Conservation (phyloP, 225 moss, liverwort and hornwort species). For the Ulota crispa region DNA sequence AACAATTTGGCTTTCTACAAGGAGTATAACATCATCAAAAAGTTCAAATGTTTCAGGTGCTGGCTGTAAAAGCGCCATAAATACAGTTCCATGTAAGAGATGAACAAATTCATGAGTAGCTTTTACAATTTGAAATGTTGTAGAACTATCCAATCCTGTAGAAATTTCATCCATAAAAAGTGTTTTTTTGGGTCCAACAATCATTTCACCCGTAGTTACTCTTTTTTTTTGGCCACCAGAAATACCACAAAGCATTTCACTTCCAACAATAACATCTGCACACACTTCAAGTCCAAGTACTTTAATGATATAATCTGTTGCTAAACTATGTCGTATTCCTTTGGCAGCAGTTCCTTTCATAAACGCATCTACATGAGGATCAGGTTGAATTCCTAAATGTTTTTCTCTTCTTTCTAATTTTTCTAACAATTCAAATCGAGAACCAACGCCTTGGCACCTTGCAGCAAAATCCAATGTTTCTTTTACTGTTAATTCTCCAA, state of each 20-base stretch:
- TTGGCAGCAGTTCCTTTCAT: conserved; percentile 44
- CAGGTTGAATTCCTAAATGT: conserved; percentile 37
- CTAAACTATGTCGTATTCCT: conserved; percentile 36
- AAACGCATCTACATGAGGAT: conserved; percentile 48
- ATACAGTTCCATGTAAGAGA: conserved; percentile 28
- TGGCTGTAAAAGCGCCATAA: conserved; percentile 57
- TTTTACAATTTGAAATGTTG: conserved; percentile 51
- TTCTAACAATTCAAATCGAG: conserved; percentile 35
- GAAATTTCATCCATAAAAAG: conserved; percentile 63
- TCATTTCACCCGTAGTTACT: conserved; percentile 47
- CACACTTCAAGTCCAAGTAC: conserved; percentile 51
- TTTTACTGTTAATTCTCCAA: conserved; percentile 44
- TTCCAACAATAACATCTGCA: conserved; percentile 47
- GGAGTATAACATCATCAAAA: conserved; percentile 51
- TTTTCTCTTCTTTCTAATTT: conserved; percentile 49
- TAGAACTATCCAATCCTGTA: conserved; percentile 46
- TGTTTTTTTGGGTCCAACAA: conserved; percentile 49
- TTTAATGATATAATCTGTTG: conserved; percentile 50
- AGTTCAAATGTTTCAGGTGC: conserved; percentile 46
- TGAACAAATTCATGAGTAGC: conserved; percentile 43
- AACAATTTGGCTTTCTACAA: conserved; percentile 48
- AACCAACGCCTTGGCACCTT: conserved; percentile 55
- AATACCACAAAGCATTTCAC: conserved; percentile 49
- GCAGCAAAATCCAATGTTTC: conserved; percentile 57
- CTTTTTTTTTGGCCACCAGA: conserved; percentile 53